Percentiles rank a stretch among this genome's conserved stretches.
phyloP scores from a whole-genome alignment of 2,329 filamentous ascomycete genomes.

The Colletotrichum ledebouriae region DNA sequence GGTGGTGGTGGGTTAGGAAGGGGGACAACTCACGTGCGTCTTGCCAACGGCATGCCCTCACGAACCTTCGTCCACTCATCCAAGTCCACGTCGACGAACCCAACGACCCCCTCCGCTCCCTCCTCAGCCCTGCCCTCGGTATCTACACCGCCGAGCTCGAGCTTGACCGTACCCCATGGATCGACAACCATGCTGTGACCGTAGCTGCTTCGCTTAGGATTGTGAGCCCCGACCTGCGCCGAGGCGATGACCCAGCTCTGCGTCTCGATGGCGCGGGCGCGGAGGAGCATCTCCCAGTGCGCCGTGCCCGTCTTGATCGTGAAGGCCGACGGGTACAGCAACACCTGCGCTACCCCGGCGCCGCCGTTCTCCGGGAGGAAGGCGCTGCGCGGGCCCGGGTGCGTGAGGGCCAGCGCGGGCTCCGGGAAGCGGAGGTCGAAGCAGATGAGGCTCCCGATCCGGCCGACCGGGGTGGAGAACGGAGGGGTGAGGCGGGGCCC shows the following conservation, averaged over 20 bases:
- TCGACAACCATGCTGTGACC: constrained; percentile 88
- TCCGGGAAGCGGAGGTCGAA: constrained; percentile 92
- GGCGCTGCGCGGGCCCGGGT: constrained; percentile 50
- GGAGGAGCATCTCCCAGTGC: constrained; percentile 86
- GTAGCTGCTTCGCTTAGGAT: constrained; percentile 83
- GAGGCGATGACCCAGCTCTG: constrained; percentile 90
- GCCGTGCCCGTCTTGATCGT: constrained; percentile 86
- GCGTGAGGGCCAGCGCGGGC: constrained; percentile 74
- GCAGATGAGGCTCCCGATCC: constrained; percentile 85
- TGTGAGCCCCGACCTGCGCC: constrained; percentile 82
- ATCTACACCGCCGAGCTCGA: constrained; percentile 70
- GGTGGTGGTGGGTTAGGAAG: background rate
- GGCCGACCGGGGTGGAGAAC: constrained; percentile 80
- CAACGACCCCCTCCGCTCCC: constrained; percentile 61
- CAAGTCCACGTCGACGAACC: constrained; percentile 68
- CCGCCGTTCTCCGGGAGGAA: constrained; percentile 46
- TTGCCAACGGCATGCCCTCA: constrained; percentile 64
- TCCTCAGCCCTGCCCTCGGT: constrained; percentile 56
- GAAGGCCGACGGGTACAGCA: constrained; percentile 92
- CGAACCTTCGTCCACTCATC: constrained; percentile 62
- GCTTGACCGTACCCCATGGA: constrained; percentile 85
- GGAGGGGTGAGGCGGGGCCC: constrained; percentile 75
- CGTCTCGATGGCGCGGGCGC: constrained; percentile 88
- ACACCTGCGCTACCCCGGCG: constrained; percentile 72
- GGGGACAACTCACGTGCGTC: constrained; percentile 62